phyloP scores from a whole-genome alignment of 768 basidiomycete genomes.

The Aureoboletus auriporus region DNA sequence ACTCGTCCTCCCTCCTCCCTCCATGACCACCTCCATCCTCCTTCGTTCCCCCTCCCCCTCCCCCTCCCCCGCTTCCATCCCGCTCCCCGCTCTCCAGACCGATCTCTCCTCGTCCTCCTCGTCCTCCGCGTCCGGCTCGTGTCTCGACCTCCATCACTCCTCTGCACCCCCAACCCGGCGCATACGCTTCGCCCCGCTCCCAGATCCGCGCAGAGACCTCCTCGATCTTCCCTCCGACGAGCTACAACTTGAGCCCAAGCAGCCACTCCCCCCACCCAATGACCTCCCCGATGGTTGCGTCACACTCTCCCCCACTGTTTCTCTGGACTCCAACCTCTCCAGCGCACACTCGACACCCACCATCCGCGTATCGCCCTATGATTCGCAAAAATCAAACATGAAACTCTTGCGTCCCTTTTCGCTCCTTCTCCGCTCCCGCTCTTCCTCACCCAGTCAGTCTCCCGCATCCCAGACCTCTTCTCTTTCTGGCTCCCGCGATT shows the following conservation, averaged over 20 bases:
- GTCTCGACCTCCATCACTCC: constrained; percentile 11
- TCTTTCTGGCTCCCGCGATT: constrained; percentile 10
- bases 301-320: constrained; percentile 16
- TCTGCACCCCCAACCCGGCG: constrained; percentile 18
- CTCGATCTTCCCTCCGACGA: constrained; percentile 28
- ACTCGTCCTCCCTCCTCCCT: constrained; percentile 1
- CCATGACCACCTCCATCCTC: constrained; percentile 22
- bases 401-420: constrained; percentile 20
- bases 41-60: constrained; percentile 13
- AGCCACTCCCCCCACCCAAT: not conserved
- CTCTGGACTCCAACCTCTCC: constrained; percentile 19
- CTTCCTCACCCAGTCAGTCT: constrained; percentile 8
- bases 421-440: constrained; percentile 15
- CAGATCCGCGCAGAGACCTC: constrained; percentile 58
- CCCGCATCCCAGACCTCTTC: constrained; percentile 9
- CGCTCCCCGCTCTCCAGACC: constrained; percentile 11
- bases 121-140: constrained; percentile 19
- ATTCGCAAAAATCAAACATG: constrained; percentile 6
- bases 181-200: constrained; percentile 85
- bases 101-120: constrained; percentile 18
- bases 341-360: constrained; percentile 19
- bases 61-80: constrained; percentile 5
- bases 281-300: constrained; percentile 6
- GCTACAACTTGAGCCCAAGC: constrained; percentile 16
- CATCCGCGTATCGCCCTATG: constrained; percentile 11